A percentile compares a stretch with the other conserved stretches of the same genome.
These are phyloP conservation scores for Aspergillus hortae DNA, from an alignment of 2,329 filamentous ascomycete genomes.

Conservation along the genomic window DNA sequence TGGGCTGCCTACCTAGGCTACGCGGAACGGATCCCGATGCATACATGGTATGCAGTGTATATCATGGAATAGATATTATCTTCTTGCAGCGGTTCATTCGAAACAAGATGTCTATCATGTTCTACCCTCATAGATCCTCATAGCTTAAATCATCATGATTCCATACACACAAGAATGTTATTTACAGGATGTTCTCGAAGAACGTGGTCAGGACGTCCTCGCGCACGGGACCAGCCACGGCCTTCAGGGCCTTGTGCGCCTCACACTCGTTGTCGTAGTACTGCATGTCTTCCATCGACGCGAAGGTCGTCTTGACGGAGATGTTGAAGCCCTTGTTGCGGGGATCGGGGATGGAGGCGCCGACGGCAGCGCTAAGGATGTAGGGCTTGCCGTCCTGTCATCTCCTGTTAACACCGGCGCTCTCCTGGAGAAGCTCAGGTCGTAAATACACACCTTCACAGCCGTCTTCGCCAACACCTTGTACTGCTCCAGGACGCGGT, in stretches of 20 bases:
- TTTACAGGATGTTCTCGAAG: constrained; percentile 35
- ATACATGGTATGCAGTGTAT: constrained; percentile 25
- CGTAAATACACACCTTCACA: constrained; percentile 35
- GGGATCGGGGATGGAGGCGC: constrained; percentile 53
- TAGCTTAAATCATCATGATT: neutral
- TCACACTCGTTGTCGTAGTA: constrained; percentile 63
- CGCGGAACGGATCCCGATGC: constrained; percentile 4
- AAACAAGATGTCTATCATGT: too few species aligned
- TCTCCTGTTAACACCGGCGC: neutral
- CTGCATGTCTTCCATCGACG: constrained; percentile 63
- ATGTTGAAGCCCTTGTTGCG: constrained; percentile 65
- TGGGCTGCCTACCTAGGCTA: neutral
- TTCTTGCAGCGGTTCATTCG: neutral
- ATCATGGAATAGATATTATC: constrained; percentile 17
- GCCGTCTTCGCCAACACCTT: constrained; percentile 42
- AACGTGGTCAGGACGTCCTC: constrained; percentile 37
- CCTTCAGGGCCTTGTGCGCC: constrained; percentile 51
- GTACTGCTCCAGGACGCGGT: constrained; percentile 44
- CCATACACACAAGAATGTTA: neutral
- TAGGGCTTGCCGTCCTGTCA: constrained; percentile 67
- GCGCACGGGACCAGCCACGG: constrained; percentile 26
- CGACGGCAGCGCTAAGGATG: constrained; percentile 58
- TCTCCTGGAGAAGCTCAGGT: neutral
- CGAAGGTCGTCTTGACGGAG: constrained; percentile 61
- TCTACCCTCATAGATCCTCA: neutral